Conservation (phyloP, 768 basidiomycete species). For the Podaxis sp. region DNA sequence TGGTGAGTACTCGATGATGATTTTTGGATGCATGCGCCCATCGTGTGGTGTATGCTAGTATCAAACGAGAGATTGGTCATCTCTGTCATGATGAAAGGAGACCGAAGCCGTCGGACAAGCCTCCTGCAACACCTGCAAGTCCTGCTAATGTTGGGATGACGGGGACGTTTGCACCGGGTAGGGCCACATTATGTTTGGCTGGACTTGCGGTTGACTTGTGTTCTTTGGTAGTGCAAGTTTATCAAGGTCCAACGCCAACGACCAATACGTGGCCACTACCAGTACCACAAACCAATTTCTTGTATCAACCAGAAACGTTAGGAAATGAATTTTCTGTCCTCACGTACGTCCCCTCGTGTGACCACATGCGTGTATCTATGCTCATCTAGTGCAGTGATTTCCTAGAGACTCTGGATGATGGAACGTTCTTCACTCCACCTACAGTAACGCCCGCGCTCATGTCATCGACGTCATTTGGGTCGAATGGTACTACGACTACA, state of each 20-base stretch:
- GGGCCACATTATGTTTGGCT: slow-evolving; percentile 2
- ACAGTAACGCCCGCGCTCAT: slow-evolving; percentile 45
- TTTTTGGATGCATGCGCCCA: slow-evolving; percentile 11
- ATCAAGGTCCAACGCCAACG: slow-evolving; percentile 29
- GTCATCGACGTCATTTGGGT: slow-evolving; percentile 32
- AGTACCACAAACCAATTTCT: slow-evolving; percentile 42
- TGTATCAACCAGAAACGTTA: slow-evolving; percentile 69
- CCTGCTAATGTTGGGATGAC: slow-evolving; percentile 25
- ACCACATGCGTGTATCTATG: slow-evolving; percentile 5
- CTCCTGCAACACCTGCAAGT: slow-evolving; percentile 22
- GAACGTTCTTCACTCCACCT: slow-evolving; percentile 71
- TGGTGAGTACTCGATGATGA: slow-evolving; percentile 56
- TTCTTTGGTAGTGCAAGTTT: slow-evolving; percentile 30
- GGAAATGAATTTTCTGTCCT: slow-evolving; percentile 83
- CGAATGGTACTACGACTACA: slow-evolving; percentile 11
- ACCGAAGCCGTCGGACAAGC: slow-evolving; percentile 46
- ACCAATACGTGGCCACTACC: slow-evolving; percentile 52
- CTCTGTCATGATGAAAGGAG: slow-evolving; percentile 86
- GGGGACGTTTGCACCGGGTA: slow-evolving; percentile 44
- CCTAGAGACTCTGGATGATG: slow-evolving; percentile 82
- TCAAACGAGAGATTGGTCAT: slow-evolving; percentile 95
- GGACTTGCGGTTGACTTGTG: not conserved
- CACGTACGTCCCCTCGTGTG: slow-evolving; percentile 42
- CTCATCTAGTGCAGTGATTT: slow-evolving; percentile 58
- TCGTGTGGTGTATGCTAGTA: slow-evolving; percentile 40